Evolutionary conservation across 1,139 yeast genomes (phyloP).

Genomic region (Fermentozyma sake): DNA sequence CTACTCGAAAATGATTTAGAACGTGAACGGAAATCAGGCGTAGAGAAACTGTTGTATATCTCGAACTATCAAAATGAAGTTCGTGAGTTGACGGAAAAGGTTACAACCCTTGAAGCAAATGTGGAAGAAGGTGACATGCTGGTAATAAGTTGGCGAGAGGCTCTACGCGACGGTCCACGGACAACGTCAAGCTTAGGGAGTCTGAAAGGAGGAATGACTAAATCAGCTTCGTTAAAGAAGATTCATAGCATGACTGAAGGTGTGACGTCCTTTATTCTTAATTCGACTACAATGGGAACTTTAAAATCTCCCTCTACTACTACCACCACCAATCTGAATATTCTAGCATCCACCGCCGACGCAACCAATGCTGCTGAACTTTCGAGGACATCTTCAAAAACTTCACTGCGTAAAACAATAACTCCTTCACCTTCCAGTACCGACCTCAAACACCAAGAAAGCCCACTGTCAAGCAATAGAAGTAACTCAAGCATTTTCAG

Average conservation of each 20-base stretch:
- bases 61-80: conserved; percentile 34
- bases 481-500: conserved; percentile 9
- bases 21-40: conserved; percentile 25
- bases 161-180: conserved; percentile 28
- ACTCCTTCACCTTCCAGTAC: conserved; percentile 8
- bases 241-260: conserved; percentile 14
- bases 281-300: conserved; percentile 6
- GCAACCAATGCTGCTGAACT: too few species aligned
- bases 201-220: conserved; percentile 7
- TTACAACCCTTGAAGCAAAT: conserved; percentile 8
- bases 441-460: conserved; percentile 5
- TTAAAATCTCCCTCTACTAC: conserved; percentile 8
- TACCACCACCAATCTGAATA: conserved; percentile 7
- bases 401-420: too few species aligned
- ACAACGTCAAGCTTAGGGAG: conserved; percentile 1
- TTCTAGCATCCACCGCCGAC: conserved; percentile 3
- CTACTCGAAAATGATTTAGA: conserved; percentile 39
- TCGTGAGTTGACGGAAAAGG: conserved; percentile 16
- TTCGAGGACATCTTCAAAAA: too few species aligned
- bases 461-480: conserved; percentile 3
- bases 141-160: conserved; percentile 29
- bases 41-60: conserved; percentile 30
- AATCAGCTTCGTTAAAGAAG: conserved; percentile 13
- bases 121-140: conserved; percentile 19
- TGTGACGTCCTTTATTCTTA: conserved; percentile 8